These are phyloP conservation scores for Ogataea trehalophila DNA, from an alignment of 805 yeast species.

Conservation along the genomic window DNA sequence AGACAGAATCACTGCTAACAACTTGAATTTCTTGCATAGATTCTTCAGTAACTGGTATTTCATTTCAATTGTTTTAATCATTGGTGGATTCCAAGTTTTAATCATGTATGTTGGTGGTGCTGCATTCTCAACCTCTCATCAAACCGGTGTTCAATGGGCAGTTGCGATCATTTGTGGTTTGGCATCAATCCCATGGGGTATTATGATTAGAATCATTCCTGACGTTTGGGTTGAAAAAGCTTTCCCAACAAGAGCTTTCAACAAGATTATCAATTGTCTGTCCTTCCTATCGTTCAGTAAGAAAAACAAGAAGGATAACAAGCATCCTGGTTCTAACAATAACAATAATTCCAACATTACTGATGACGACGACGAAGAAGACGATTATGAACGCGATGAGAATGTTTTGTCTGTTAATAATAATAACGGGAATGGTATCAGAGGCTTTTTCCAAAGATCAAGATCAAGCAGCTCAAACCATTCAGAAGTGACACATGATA, in stretches of 20 bases:
- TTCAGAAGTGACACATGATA: constrained; percentile 10
- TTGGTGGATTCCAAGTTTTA: constrained; percentile 78
- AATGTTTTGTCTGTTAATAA: constrained; percentile 14
- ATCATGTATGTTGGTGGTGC: constrained; percentile 98
- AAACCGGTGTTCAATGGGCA: constrained; percentile 86
- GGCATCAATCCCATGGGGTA: constrained; percentile 76
- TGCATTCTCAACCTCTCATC: constrained; percentile 78
- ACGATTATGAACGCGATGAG: constrained; percentile 14
- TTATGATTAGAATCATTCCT: constrained; percentile 72
- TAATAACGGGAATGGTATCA: constrained; percentile 6
- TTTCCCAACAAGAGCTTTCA: constrained; percentile 60
- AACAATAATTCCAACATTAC: not conserved
- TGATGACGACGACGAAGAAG: constrained; percentile 7
- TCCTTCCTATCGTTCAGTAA: constrained; percentile 17
- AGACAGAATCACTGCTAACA: constrained; percentile 55
- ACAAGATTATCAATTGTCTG: constrained; percentile 20
- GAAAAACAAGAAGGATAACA: constrained; percentile 9
- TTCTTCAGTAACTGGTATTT: constrained; percentile 81
- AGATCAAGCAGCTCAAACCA: constrained; percentile 15
- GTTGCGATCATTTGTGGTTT: constrained; percentile 80
- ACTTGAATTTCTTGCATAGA: constrained; percentile 80
- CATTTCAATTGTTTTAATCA: constrained; percentile 61
- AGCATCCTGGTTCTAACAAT: not conserved
- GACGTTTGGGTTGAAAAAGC: constrained; percentile 63
- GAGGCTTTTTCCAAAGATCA: constrained; percentile 12